phyloP scores from a whole-genome alignment of 345 rosid genomes.

The Trapa incisa region DNA sequence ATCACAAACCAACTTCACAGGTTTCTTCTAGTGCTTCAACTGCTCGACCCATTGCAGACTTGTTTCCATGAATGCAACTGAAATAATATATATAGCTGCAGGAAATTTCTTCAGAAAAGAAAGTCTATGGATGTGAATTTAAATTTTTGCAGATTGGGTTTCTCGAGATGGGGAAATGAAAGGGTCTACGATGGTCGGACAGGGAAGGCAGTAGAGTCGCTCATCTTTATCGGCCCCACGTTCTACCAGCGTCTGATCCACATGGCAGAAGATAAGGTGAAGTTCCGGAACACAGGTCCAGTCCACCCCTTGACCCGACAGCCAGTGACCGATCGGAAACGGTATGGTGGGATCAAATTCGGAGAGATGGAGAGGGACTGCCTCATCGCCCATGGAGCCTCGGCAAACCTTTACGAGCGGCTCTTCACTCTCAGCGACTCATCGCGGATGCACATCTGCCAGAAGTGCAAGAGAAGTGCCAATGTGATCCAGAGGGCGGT shows the following conservation, averaged over 20 bases:
- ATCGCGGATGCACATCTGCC: slow-evolving; percentile 66
- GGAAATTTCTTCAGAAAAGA: neutral
- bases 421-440: slow-evolving; percentile 70
- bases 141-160: slow-evolving; percentile 50
- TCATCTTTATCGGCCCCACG: slow-evolving; percentile 78
- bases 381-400: slow-evolving; percentile 76
- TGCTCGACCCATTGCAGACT: neutral
- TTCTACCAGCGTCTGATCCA: slow-evolving; percentile 82
- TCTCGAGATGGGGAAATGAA: slow-evolving; percentile 79
- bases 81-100: neutral
- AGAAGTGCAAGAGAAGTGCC: slow-evolving; percentile 44
- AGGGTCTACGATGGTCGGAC: slow-evolving; percentile 70
- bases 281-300: slow-evolving; percentile 86
- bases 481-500: slow-evolving; percentile 54
- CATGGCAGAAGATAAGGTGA: slow-evolving; percentile 88
- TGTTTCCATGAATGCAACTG: neutral
- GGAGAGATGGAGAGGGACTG: slow-evolving; percentile 95
- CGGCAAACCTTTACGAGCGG: slow-evolving; percentile 73
- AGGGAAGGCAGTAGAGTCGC: slow-evolving; percentile 56
- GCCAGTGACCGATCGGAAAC: slow-evolving; percentile 78
- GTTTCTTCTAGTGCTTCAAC: slow-evolving; percentile 14
- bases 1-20: slow-evolving; percentile 83
- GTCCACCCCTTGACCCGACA: slow-evolving; percentile 88
- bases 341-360: slow-evolving; percentile 77
- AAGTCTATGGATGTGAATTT: neutral